phyloP scores from a whole-genome alignment of 2,329 filamentous ascomycete species.

The Fusarium sp. region DNA sequence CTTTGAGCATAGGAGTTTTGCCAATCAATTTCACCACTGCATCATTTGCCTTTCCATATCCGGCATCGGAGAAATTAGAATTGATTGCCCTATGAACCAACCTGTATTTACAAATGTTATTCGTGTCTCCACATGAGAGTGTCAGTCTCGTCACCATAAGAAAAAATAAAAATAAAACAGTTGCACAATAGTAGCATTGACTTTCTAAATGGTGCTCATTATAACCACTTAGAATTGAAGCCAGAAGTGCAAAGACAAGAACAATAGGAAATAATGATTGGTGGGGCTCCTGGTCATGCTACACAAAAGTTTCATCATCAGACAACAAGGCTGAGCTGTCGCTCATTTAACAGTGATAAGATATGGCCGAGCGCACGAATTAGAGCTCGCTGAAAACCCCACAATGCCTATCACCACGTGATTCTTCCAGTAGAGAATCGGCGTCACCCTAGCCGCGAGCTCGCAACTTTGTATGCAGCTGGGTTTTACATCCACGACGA shows the following conservation, averaged over 20 bases:
- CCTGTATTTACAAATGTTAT: conserved; percentile 32
- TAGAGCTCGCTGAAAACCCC: neutral
- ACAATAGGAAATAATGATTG: neutral
- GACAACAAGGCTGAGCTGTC: conserved; percentile 16
- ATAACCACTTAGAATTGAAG: neutral
- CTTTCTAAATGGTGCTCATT: neutral
- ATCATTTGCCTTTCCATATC: conserved; percentile 7
- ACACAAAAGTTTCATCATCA: conserved; percentile 22
- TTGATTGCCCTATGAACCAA: conserved; percentile 38
- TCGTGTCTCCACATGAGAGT: conserved; percentile 12
- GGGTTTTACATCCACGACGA: conserved; percentile 38
- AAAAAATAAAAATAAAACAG: neutral
- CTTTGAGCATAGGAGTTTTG: neutral
- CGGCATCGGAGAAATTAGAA: conserved; percentile 15
- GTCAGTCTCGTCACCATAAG: neutral
- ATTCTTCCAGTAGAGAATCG: conserved; percentile 47
- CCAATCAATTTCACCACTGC: neutral
- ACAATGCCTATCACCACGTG: conserved; percentile 50
- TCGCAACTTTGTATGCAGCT: conserved; percentile 51
- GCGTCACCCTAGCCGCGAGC: conserved; percentile 50
- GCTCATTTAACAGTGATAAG: conserved; percentile 19
- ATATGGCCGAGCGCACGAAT: conserved; percentile 21
- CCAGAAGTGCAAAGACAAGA: neutral
- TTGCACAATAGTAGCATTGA: neutral
- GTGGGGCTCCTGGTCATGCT: neutral